phyloP scores from a whole-genome alignment of 2,329 filamentous ascomycete genomes.

The Colletotrichum sp. region DNA sequence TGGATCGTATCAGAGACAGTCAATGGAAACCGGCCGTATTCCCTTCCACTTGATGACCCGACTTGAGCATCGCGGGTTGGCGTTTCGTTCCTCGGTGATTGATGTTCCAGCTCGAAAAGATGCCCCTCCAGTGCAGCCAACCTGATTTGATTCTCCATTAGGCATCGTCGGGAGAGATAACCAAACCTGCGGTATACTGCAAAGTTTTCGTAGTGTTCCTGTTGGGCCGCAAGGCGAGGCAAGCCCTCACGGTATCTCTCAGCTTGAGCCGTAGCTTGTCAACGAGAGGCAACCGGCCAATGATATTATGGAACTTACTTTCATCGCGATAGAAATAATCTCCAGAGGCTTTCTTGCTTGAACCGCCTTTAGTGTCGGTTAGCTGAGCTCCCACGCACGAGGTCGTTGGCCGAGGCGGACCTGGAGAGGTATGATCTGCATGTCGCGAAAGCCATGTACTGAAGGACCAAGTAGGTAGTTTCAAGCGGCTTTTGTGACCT shows the following conservation, averaged over 20 bases:
- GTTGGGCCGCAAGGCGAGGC: not conserved
- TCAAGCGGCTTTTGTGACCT: not conserved
- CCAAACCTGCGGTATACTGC: not conserved
- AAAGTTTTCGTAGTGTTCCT: not conserved
- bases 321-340: not conserved
- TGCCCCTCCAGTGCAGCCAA: not conserved
- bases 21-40: not conserved
- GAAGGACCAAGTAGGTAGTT: not conserved
- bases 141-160: not conserved
- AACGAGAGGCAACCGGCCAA: not conserved
- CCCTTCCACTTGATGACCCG: not conserved
- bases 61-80: not conserved
- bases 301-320: not conserved
- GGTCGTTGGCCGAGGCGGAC: not conserved
- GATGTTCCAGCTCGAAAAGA: not conserved
- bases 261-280: not conserved
- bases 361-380: not conserved
- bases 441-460: fast-evolving
- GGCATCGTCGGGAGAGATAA: not conserved
- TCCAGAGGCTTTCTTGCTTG: not conserved
- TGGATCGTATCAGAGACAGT: not conserved
- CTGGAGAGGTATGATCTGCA: not conserved
- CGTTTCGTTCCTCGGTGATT: fast-evolving
- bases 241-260: not conserved
- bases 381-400: not conserved